Evolutionary conservation across 1,284 basidiomycete genomes (phyloP), one percentile per base, ranked within the genome.

Genomic region (Cryptococcus jaspeensis): DNA sequence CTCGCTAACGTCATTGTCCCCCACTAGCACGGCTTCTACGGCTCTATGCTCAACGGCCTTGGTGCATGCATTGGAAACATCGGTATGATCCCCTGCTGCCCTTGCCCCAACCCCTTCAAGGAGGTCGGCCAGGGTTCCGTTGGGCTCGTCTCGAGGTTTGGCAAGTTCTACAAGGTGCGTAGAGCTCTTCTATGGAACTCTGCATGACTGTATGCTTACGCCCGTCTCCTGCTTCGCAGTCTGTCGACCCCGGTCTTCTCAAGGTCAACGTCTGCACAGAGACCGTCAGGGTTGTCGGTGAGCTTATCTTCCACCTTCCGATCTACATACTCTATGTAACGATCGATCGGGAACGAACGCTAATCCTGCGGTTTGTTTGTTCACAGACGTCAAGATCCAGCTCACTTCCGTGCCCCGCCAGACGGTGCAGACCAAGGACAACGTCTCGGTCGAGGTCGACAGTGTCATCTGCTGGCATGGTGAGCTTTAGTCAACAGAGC

Each of bases 201-300:
- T 36, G 23, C 36, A 41, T 49, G 5, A 35, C 32, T 11, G 43
- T 3, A 7, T 40, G 13, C 47, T n/a, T 47, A 47, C 22, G 5
- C 8, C 32, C 7, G 36, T 48, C 5, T 36, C 40, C 7, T 16
- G 18, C 28, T 32, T 32, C n/a, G 13, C 23, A 69, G 70, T 86
- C 89, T 6, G 92, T 95, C 63, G 93, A 97, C 74, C 93, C 93
- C 0, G 93, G 93, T 64, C 83, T 97, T 22, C 87, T 89, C 52
- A 85, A 91, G 68, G 87, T 97, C 75, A 97, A 98, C 72, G 89
- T 94, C 56, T 95, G 92, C 81, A 89, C 89, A 8, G 93, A 97
- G 75, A 82, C 82, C 1, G 82, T 94, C 41, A 84, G 86, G 55
- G 76, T 89, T 49, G 92, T 77, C 59, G 66, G 72, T 72, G 50